Conservation (phyloP, 2,329 filamentous ascomycete species). For the Lecanicillium sp. region DNA sequence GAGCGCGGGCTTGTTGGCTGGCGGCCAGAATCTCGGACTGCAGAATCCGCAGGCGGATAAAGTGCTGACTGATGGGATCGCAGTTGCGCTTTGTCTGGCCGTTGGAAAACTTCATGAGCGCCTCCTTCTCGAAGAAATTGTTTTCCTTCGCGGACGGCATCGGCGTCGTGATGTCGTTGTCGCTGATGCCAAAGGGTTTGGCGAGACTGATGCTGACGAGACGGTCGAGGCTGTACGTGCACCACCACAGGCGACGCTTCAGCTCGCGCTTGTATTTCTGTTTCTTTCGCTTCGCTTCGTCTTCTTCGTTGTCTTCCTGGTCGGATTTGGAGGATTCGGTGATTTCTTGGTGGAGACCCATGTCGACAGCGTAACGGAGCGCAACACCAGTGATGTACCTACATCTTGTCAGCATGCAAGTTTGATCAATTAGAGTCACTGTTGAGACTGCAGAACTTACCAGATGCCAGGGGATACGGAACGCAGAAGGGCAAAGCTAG, state of each 20-base stretch:
- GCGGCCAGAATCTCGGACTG: slow-evolving; percentile 95
- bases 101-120: slow-evolving; percentile 55
- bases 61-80: slow-evolving; percentile 85
- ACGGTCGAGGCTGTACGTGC: slow-evolving; percentile 86
- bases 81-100: slow-evolving; percentile 64
- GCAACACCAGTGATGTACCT: slow-evolving; percentile 91
- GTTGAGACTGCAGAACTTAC: slow-evolving; percentile 41
- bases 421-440: background rate
- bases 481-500: slow-evolving; percentile 81
- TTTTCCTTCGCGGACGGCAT: slow-evolving; percentile 88
- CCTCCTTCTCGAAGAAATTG: slow-evolving; percentile 72
- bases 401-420: slow-evolving; percentile 1
- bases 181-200: slow-evolving; percentile 86
- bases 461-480: slow-evolving; percentile 89
- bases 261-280: slow-evolving; percentile 66
- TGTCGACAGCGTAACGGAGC: slow-evolving; percentile 78
- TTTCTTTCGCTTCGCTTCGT: slow-evolving; percentile 51
- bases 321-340: slow-evolving; percentile 20
- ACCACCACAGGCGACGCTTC: slow-evolving; percentile 88
- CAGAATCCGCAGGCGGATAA: slow-evolving; percentile 77
- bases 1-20: slow-evolving; percentile 81
- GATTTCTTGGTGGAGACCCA: slow-evolving; percentile 89
- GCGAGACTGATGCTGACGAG: slow-evolving; percentile 91
- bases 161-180: slow-evolving; percentile 93
- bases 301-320: too few species aligned